A percentile compares a stretch with the other conserved stretches of the same genome.
These are phyloP conservation scores for Tuctoria greenei DNA, from an alignment of 176 grass and related monocot genomes.

Conservation along the genomic window DNA sequence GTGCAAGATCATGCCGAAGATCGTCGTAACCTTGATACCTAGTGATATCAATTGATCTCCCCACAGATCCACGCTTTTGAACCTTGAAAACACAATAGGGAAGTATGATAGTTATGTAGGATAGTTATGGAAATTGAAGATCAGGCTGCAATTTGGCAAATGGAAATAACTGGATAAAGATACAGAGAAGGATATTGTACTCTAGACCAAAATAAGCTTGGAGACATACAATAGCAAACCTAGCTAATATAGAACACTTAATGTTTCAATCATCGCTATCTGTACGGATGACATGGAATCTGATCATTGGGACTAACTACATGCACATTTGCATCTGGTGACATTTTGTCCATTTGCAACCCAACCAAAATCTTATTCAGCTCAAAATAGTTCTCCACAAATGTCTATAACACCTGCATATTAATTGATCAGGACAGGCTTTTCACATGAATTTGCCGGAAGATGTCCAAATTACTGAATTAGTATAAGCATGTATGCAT, in stretches of 20 bases:
- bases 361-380: not conserved
- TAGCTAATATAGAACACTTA: not conserved
- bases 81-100: constrained; percentile 64
- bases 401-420: constrained; percentile 13
- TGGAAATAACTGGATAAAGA: constrained; percentile 9
- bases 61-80: constrained; percentile 98
- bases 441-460: constrained; percentile 12
- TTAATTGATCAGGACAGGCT: not conserved
- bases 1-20: constrained; percentile 83
- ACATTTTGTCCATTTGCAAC: not conserved
- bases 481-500: not conserved
- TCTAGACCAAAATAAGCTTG: constrained; percentile 2
- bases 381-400: constrained; percentile 4
- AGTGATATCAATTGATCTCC: constrained; percentile 93
- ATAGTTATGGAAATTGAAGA: not conserved
- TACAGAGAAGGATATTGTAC: not conserved
- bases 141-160: constrained; percentile 8
- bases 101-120: not conserved
- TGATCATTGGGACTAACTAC: not conserved
- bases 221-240: not conserved
- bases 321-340: not conserved
- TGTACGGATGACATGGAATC: not conserved
- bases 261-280: not conserved
- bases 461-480: not conserved
- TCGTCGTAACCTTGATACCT: constrained; percentile 81